A percentile compares a stretch with the other conserved stretches of the same genome.
Evolutionary conservation across 164 flowering plant species (phyloP).

Genomic region (Brasenia schreberi): DNA sequence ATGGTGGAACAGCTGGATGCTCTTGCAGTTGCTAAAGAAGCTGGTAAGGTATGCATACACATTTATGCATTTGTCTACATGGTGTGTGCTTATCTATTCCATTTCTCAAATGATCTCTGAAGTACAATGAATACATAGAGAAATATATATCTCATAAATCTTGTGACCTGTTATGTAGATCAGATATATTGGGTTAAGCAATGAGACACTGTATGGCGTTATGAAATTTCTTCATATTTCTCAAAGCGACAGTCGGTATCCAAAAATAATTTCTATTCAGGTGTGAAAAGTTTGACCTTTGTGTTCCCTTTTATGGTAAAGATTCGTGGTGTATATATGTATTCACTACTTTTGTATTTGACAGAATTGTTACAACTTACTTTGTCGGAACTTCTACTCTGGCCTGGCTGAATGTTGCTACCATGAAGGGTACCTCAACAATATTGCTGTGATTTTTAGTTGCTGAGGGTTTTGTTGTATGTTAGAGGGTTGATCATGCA

Average conservation of each 20-base stretch:
- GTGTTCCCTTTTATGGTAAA: neutral
- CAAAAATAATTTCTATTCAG: slow-evolving; percentile 74
- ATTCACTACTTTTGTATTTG: slow-evolving; percentile 1
- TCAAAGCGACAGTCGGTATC: slow-evolving; percentile 18
- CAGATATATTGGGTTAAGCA: slow-evolving; percentile 74
- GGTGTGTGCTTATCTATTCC: neutral
- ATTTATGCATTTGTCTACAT: neutral
- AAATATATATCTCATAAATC: too few relatives aligned
- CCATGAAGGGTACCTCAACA: slow-evolving; percentile 52
- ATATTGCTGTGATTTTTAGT: neutral
- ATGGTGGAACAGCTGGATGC: slow-evolving; percentile 70
- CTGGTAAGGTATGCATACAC: slow-evolving; percentile 50
- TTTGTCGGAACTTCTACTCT: slow-evolving; percentile 67
- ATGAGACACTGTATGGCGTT: slow-evolving; percentile 87
- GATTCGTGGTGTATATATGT: neutral
- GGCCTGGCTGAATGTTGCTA: slow-evolving; percentile 90
- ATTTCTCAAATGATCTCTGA: too few relatives aligned
- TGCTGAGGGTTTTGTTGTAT: neutral
- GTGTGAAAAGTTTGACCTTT: slow-evolving; percentile 15
- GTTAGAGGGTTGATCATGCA: neutral
- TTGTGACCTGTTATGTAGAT: slow-evolving; percentile 26
- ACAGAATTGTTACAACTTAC: slow-evolving; percentile 68
- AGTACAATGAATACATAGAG: too few relatives aligned
- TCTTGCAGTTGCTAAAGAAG: slow-evolving; percentile 45
- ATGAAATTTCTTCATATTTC: slow-evolving; percentile 71